phyloP scores from a whole-genome alignment of 345 rosid species.

The Linum lewisii region DNA sequence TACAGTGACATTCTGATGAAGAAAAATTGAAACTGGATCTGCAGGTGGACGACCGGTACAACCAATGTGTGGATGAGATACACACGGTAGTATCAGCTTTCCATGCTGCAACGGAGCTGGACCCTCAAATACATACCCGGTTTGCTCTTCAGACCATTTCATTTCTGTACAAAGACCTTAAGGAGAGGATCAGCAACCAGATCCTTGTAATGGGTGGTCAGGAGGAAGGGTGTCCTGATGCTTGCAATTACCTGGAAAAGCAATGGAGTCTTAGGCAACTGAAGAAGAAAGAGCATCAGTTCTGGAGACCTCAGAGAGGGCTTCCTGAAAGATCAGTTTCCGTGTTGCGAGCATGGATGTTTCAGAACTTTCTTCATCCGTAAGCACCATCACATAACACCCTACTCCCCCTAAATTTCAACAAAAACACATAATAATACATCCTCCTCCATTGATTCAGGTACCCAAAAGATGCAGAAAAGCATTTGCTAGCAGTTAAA shows the following conservation, averaged over 20 bases:
- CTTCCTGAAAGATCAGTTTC: conserved; percentile 86
- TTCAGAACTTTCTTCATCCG: conserved; percentile 99
- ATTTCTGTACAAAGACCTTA: conserved; percentile 54
- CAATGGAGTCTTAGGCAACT: conserved; percentile 78
- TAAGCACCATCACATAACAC: conserved; percentile 19
- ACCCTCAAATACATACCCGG: conserved; percentile 66
- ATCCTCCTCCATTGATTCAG: conserved; percentile 23
- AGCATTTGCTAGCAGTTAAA: conserved; percentile 80
- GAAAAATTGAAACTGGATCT: too few relatives aligned
- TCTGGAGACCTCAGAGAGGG: conserved; percentile 95
- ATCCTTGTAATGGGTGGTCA: conserved; percentile 67
- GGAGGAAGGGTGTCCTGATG: conserved; percentile 36
- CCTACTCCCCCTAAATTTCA: too few relatives aligned
- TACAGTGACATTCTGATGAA: too few relatives aligned
- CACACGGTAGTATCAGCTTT: conserved; percentile 91
- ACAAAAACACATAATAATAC: too few relatives aligned
- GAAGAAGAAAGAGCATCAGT: conserved; percentile 59
- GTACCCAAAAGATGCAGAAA: conserved; percentile 95
- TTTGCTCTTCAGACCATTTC: conserved; percentile 75
- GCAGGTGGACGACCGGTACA: conserved; percentile 82
- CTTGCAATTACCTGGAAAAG: conserved; percentile 40
- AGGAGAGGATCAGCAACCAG: conserved; percentile 79
- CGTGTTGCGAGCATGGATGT: conserved; percentile 92
- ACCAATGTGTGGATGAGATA: conserved; percentile 78
- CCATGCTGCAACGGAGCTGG: conserved; percentile 86